Evolutionary conservation across 2,329 filamentous ascomycete genomes (phyloP), one percentile per base, ranked within the genome.

Genomic region (Intubia oerlemansii): DNA sequence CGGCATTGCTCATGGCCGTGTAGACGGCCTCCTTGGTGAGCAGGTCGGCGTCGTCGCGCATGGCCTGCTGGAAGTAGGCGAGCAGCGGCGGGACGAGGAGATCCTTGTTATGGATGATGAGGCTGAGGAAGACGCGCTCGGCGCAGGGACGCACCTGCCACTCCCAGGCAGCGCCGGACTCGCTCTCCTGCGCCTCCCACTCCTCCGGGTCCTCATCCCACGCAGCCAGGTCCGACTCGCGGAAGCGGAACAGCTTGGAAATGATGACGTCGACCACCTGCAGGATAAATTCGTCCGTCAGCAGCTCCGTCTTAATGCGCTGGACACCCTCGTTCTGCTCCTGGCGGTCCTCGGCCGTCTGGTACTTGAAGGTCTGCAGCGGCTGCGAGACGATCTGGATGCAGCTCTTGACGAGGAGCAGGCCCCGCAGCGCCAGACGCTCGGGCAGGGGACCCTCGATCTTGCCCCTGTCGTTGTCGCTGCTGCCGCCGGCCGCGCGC

Each of bases 161-260:
- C 43, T 95, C 82, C 63, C 78, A 95, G 2, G 77, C 79, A 39
- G 81, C 78, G 20, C 77, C 72, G 34, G 79, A 68, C 34, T 74
- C 77, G 42, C 90, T 81, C 53, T 93, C 82, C 41, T 75, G 71
- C 38, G 78, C 73, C 48, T 93, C 85, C 84, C 88, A 98, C 30
- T 90, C 82, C 47, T 98, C 81, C 0, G 85, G 81, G 33, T 92
- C 82, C 43, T 90, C 76, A 44, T 90, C 76, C 88, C 88, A 98
- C 33, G 81, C 76, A 36, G 81, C 71, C 1, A 95, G 63, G 48
- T 98, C 88, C 29, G 70, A 69, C 34, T 76, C 66, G 19, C 81
- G 69, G 47, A 95, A 88, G 21, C 88, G 65, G 45, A 98, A 88
- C 39, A 92, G 80, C 41, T 76, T 73, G 1, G 77, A 81, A 29